Conservation (phyloP, 257 asterid genomes). For the Knoxia roxburghii region DNA sequence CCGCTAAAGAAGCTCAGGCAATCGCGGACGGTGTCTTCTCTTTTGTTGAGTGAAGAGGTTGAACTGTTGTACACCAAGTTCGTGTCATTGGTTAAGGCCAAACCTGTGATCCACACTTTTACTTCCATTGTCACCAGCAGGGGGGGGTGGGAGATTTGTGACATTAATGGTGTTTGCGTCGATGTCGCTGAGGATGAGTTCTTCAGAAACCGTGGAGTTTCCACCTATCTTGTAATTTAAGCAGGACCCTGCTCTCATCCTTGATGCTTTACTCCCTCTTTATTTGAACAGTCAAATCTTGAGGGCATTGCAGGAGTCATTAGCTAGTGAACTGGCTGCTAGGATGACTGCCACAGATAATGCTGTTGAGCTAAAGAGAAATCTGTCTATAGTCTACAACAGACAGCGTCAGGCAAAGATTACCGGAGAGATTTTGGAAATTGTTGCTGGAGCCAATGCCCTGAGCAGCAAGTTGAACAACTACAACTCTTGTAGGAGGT, state of each 20-base stretch:
- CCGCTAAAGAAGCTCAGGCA: conserved; percentile 88
- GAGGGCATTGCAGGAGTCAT: conserved; percentile 79
- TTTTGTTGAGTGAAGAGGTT: conserved; percentile 64
- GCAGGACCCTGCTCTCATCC: conserved; percentile 90
- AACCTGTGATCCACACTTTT: conserved; percentile 80
- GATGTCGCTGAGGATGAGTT: conserved; percentile 92
- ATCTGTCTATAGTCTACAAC: conserved; percentile 52
- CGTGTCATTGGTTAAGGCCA: conserved; percentile 74
- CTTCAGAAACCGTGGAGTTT: conserved; percentile 62
- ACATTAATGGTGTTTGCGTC: conserved; percentile 66
- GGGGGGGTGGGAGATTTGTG: conserved; percentile 95
- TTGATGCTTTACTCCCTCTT: conserved; percentile 79
- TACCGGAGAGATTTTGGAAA: conserved; percentile 92
- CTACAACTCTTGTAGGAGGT: too few relatives aligned
- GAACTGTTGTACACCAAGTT: conserved; percentile 88
- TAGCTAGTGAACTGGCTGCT: conserved; percentile 89
- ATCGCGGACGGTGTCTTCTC: conserved; percentile 89
- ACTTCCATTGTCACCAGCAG: conserved; percentile 85
- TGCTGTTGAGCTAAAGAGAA: conserved; percentile 63
- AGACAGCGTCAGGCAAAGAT: conserved; percentile 88
- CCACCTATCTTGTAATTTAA: conserved; percentile 83
- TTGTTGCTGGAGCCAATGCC: conserved; percentile 81
- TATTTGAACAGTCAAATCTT: conserved; percentile 82
- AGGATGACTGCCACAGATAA: conserved; percentile 85
- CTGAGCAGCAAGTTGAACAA: too few relatives aligned